Percentiles rank a stretch among this genome's conserved stretches.
phyloP scores from a whole-genome alignment of 1,139 yeast species.

The Kodamaea derodonti region DNA sequence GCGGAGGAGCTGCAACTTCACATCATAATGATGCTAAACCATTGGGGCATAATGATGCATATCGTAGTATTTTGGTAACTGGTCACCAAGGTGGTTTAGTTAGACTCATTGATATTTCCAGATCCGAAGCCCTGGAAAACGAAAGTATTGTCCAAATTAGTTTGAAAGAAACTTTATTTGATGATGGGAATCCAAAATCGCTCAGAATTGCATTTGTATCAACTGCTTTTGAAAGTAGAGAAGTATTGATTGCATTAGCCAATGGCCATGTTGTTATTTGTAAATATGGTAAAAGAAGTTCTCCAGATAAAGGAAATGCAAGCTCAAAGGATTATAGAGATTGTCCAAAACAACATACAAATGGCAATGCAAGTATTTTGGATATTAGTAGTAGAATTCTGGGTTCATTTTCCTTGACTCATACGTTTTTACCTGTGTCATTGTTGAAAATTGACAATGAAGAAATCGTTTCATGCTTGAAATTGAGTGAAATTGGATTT shows the following conservation, averaged over 20 bases:
- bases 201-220: constrained; percentile 57
- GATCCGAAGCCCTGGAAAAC: constrained; percentile 68
- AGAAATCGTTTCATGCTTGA: constrained; percentile 51
- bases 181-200: constrained; percentile 25
- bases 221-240: constrained; percentile 74
- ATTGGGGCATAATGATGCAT: constrained; percentile 51
- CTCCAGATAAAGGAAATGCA: constrained; percentile 6
- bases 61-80: constrained; percentile 62
- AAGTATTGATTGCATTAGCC: constrained; percentile 63
- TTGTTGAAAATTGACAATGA: constrained; percentile 29
- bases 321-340: constrained; percentile 23
- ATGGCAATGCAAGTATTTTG: constrained; percentile 34
- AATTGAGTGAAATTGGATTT: constrained; percentile 76
- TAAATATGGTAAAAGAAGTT: constrained; percentile 52
- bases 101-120: constrained; percentile 76
- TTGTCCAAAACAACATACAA: constrained; percentile 32
- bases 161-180: constrained; percentile 33
- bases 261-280: constrained; percentile 76
- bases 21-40: constrained; percentile 33
- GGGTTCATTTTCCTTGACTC: constrained; percentile 29
- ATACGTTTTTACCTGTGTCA: constrained; percentile 62
- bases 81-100: constrained; percentile 84
- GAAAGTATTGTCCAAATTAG: constrained; percentile 35
- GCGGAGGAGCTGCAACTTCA: constrained; percentile 74
- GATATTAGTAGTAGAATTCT: constrained; percentile 29